Conservation (phyloP, 352 stramenopile genomes). For the Pythium phragmiticola region DNA sequence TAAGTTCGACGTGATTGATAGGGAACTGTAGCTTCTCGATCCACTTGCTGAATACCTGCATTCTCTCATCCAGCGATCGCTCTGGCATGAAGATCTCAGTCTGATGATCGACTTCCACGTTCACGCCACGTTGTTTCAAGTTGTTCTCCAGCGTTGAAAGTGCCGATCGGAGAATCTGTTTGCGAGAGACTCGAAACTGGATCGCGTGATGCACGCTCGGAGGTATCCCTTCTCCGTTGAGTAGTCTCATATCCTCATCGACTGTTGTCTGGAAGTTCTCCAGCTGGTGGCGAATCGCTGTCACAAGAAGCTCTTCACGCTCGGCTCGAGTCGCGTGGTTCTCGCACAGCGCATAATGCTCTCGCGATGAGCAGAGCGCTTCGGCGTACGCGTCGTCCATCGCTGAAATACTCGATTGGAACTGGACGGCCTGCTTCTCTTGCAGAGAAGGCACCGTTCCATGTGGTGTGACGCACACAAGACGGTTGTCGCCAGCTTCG, state of each 20-base stretch:
- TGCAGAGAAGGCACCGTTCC: constrained; percentile 5
- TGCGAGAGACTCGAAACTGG: constrained; percentile 50
- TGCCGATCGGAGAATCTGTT: constrained; percentile 44
- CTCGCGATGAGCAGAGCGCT: constrained; percentile 24
- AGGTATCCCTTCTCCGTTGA: neutral
- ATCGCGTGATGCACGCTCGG: constrained; percentile 28
- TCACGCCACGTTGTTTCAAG: neutral
- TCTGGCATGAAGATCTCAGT: neutral
- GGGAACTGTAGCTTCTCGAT: constrained; percentile 28
- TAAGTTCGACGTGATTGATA: constrained; percentile 55
- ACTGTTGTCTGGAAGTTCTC: constrained; percentile 41
- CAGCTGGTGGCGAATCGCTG: constrained; percentile 14
- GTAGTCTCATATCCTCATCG: constrained; percentile 29
- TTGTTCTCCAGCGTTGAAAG: neutral
- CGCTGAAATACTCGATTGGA: constrained; percentile 7
- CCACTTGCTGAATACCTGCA: constrained; percentile 36
- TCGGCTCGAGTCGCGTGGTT: constrained; percentile 5
- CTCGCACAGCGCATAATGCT: constrained; percentile 39
- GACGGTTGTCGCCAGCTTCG: neutral
- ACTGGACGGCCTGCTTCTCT: constrained; percentile 10
- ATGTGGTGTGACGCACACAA: constrained; percentile 19
- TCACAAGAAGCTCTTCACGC: constrained; percentile 7
- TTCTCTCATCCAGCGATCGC: constrained; percentile 1
- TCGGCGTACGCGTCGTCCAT: constrained; percentile 23
- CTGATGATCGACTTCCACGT: no score